Percentiles rank a stretch among this genome's conserved stretches.
Conservation (phyloP, 768 basidiomycete species). For the Panaeolus cyanescens region DNA sequence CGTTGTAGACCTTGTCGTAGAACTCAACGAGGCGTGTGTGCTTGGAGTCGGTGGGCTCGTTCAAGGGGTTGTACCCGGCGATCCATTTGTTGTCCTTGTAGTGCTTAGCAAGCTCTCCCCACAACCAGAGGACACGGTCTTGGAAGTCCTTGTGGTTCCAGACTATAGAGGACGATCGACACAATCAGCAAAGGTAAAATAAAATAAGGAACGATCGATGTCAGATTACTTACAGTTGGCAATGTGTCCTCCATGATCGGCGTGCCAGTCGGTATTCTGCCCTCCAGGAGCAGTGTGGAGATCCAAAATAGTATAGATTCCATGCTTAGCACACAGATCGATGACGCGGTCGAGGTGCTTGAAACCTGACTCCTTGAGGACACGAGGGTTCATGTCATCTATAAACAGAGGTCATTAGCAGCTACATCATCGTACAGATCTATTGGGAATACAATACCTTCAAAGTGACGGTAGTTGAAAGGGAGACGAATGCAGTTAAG, state of each 20-base stretch:
- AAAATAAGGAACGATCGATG: background rate
- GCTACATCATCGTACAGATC: background rate
- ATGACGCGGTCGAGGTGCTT: constrained; percentile 86
- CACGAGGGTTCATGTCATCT: constrained; percentile 79
- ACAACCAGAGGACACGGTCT: constrained; percentile 75
- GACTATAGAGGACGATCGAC: constrained; percentile 35
- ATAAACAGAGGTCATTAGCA: background rate
- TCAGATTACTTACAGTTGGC: constrained; percentile 47
- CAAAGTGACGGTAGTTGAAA: constrained; percentile 76
- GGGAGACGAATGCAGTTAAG: constrained; percentile 79
- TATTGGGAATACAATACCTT: constrained; percentile 37
- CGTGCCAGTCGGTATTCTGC: constrained; percentile 82
- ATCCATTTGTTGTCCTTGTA: constrained; percentile 82
- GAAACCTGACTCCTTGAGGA: constrained; percentile 74
- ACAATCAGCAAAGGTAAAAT: background rate
- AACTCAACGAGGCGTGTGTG: constrained; percentile 65
- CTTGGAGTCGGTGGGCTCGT: constrained; percentile 76
- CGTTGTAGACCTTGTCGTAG: constrained; percentile 68
- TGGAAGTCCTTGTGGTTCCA: constrained; percentile 88
- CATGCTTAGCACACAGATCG: constrained; percentile 69
- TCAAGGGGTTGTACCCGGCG: constrained; percentile 85
- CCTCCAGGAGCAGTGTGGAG: constrained; percentile 77
- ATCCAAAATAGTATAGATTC: constrained; percentile 82
- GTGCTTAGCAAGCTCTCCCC: constrained; percentile 74
- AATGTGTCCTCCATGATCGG: constrained; percentile 68